Evolutionary conservation across 2,329 filamentous ascomycete species (phyloP).

Genomic region (Phialophora expanda): DNA sequence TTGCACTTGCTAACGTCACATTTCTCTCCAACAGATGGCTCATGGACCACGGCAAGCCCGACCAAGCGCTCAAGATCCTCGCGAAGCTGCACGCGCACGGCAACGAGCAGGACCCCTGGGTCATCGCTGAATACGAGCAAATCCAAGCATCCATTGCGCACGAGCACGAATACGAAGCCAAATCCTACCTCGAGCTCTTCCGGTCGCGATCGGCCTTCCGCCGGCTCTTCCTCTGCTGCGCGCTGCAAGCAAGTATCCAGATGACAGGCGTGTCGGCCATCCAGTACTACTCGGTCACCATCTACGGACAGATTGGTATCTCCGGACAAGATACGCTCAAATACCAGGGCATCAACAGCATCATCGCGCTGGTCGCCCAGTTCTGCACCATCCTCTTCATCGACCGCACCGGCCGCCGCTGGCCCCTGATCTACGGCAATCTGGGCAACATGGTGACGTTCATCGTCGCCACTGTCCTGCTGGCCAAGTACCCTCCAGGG

Average conservation of each 20-base stretch:
- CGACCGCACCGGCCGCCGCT: slow-evolving; percentile 72
- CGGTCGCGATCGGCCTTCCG: slow-evolving; percentile 69
- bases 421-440: slow-evolving; percentile 74
- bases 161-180: slow-evolving; percentile 72
- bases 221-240: slow-evolving; percentile 70
- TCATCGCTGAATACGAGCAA: slow-evolving; percentile 72
- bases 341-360: slow-evolving; percentile 76
- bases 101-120: slow-evolving; percentile 69
- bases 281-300: slow-evolving; percentile 73
- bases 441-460: slow-evolving; percentile 73
- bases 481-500: slow-evolving; percentile 67
- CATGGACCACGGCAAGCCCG: slow-evolving; percentile 70
- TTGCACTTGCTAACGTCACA: slow-evolving; percentile 54
- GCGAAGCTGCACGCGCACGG: slow-evolving; percentile 73
- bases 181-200: slow-evolving; percentile 73
- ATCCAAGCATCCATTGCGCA: slow-evolving; percentile 70
- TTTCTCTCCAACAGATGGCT: slow-evolving; percentile 63
- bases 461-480: slow-evolving; percentile 66
- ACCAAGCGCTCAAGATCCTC: slow-evolving; percentile 69
- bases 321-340: slow-evolving; percentile 67
- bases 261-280: slow-evolving; percentile 79
- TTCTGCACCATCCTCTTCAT: slow-evolving; percentile 69
- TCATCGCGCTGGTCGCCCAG: slow-evolving; percentile 72
- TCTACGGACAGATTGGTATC: slow-evolving; percentile 74
- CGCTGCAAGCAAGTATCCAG: slow-evolving; percentile 73